These are phyloP conservation scores for Porodaedalea pini DNA, from an alignment of 1,284 basidiomycete genomes.

Conservation along the genomic window DNA sequence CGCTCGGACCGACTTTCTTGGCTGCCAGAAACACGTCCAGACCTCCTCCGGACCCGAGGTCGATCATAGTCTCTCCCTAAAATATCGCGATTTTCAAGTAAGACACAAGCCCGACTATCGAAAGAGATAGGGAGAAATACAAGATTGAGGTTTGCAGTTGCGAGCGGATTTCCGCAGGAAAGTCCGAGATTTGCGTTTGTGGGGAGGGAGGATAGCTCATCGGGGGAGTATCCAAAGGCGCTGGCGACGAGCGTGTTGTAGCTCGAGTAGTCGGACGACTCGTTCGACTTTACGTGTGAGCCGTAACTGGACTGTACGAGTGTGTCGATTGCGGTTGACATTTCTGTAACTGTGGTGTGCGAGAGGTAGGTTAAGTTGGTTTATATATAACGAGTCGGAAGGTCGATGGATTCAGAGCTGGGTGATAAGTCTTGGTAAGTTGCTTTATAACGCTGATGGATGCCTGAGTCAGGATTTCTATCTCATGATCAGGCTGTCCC, in stretches of 20 bases:
- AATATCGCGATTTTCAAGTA: background rate
- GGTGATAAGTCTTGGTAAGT: too few relatives aligned
- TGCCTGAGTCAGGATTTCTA: too few relatives aligned
- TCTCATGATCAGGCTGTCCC: too few relatives aligned
- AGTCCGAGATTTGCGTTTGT: constrained; percentile 42
- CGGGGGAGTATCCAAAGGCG: constrained; percentile 43
- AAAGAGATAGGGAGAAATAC: constrained; percentile 26
- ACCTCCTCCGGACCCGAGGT: constrained; percentile 54
- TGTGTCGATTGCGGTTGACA: too few relatives aligned
- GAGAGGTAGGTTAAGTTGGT: too few relatives aligned
- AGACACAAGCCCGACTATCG: background rate
- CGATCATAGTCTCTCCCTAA: constrained; percentile 51
- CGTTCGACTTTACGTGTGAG: too few relatives aligned
- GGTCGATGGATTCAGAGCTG: too few relatives aligned
- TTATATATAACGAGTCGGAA: too few relatives aligned
- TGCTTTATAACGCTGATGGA: too few relatives aligned
- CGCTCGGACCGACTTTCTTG: constrained; percentile 42
- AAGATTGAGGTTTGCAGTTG: constrained; percentile 39
- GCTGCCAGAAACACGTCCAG: constrained; percentile 52
- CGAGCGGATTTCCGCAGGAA: constrained; percentile 49
- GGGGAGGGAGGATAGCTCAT: constrained; percentile 41
- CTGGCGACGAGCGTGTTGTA: constrained; percentile 30
- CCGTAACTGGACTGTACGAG: too few relatives aligned
- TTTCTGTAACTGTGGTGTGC: too few relatives aligned
- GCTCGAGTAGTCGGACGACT: too few relatives aligned